A percentile compares a stretch with the other conserved stretches of the same genome.
Evolutionary conservation across 352 stramenopile genomes (phyloP).

Genomic region (Achlya hypogyna): DNA sequence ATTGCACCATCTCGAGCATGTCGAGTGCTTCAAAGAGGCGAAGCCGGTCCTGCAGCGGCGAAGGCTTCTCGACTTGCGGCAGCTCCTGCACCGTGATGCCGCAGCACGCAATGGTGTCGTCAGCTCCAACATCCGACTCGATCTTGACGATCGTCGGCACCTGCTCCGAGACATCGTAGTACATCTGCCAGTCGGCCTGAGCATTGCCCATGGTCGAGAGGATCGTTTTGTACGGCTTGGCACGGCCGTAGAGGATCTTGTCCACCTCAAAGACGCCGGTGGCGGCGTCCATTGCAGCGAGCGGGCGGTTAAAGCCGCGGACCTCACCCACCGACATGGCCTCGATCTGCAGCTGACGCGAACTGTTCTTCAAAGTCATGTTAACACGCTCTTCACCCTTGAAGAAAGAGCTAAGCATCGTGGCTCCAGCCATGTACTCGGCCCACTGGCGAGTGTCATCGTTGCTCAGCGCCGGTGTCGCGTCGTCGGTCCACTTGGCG

Average conservation of each 20-base stretch:
- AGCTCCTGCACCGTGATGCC: slow-evolving; percentile 80
- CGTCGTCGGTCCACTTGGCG: slow-evolving; percentile 42
- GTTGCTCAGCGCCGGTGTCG: slow-evolving; percentile 27
- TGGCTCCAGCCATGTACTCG: slow-evolving; percentile 81
- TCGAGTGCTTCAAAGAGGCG: slow-evolving; percentile 55
- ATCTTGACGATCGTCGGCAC: slow-evolving; percentile 75
- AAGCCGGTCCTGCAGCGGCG: slow-evolving; percentile 32
- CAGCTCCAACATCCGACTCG: slow-evolving; percentile 28
- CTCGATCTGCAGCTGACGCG: slow-evolving; percentile 70
- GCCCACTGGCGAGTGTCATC: slow-evolving; percentile 41
- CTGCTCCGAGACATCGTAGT: slow-evolving; percentile 80
- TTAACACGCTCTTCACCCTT: slow-evolving; percentile 83
- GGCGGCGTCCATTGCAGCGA: neutral
- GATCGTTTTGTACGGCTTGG: slow-evolving; percentile 69
- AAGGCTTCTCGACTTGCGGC: slow-evolving; percentile 30
- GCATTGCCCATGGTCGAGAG: slow-evolving; percentile 51
- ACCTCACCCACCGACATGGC: slow-evolving; percentile 66
- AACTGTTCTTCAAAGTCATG: slow-evolving; percentile 48
- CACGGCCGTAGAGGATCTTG: slow-evolving; percentile 65
- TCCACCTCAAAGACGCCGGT: slow-evolving; percentile 16
- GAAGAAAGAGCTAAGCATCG: slow-evolving; percentile 82
- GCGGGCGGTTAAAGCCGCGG: slow-evolving; percentile 1
- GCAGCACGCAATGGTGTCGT: slow-evolving; percentile 46
- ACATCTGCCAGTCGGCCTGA: slow-evolving; percentile 69
- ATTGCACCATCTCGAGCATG: slow-evolving; percentile 39